phyloP scores from a whole-genome alignment of 1,139 yeast species.

The Kazachstania sp. region DNA sequence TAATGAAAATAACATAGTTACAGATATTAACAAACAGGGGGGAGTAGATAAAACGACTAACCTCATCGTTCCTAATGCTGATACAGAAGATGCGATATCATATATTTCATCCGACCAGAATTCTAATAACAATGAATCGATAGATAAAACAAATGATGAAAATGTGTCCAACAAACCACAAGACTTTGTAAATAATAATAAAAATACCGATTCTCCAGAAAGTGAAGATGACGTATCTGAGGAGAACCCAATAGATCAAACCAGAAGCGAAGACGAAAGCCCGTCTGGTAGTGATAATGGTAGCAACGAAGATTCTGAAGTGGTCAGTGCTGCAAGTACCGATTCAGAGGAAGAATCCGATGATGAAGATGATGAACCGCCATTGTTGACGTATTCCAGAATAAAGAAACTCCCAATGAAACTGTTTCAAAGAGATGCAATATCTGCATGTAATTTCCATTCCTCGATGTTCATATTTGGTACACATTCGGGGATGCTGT shows the following conservation, averaged over 20 bases:
- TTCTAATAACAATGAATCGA: too few species aligned
- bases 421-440: conserved; percentile 65
- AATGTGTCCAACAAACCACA: too few species aligned
- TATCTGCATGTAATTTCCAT: conserved; percentile 58
- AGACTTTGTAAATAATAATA: neutral
- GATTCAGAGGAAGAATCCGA: neutral
- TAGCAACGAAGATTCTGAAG: neutral
- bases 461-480: conserved; percentile 67
- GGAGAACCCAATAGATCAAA: neutral
- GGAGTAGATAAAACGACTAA: too few species aligned
- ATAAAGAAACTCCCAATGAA: conserved; percentile 54
- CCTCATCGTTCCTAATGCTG: too few species aligned
- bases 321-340: neutral
- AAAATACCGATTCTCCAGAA: neutral
- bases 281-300: neutral
- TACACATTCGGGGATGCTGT: conserved; percentile 80
- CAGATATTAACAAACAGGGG: too few species aligned
- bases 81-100: too few species aligned
- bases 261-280: too few species aligned
- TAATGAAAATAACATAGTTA: too few species aligned
- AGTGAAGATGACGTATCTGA: neutral
- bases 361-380: conserved; percentile 55
- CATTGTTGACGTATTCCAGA: conserved; percentile 65
- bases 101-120: too few species aligned
- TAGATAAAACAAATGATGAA: too few species aligned